Evolutionary conservation across 495 filamentous ascomycete species (phyloP).

Genomic region (Aspergillus heteromorphus): DNA sequence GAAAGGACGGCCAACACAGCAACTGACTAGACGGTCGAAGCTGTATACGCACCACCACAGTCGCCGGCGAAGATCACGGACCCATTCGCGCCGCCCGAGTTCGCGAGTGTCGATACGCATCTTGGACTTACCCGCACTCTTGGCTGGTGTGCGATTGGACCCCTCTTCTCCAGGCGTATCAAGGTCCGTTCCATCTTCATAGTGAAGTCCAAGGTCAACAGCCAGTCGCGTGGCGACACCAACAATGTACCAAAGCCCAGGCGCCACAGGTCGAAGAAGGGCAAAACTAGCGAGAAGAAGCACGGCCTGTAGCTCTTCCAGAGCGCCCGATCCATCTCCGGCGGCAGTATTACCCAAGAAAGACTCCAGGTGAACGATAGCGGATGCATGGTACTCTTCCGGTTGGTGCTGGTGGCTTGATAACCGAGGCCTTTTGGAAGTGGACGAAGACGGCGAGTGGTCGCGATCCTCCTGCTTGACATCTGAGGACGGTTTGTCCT

Average conservation of each 20-base stretch:
- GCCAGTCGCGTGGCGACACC: constrained; percentile 86
- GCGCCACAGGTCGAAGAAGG: constrained; percentile 81
- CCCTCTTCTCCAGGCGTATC: constrained; percentile 39
- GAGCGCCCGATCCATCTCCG: constrained; percentile 62
- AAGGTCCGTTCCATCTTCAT: constrained; percentile 78
- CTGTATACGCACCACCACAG: constrained; percentile 98
- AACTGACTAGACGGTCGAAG: constrained; percentile 84
- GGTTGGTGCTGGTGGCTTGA: constrained; percentile 72
- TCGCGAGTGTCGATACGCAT: constrained; percentile 48
- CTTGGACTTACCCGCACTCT: constrained; percentile 21
- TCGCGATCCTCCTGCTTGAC: constrained; percentile 30
- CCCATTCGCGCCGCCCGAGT: constrained; percentile 75
- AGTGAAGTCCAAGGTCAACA: constrained; percentile 88
- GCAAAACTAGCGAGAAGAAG: constrained; percentile 88
- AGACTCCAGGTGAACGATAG: constrained; percentile 83
- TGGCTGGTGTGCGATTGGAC: constrained; percentile 12
- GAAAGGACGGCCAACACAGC: constrained; percentile 88
- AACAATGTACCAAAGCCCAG: constrained; percentile 94
- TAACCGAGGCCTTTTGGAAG: constrained; percentile 45
- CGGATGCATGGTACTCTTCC: constrained; percentile 93
- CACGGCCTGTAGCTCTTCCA: constrained; percentile 91
- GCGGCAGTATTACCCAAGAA: constrained; percentile 66
- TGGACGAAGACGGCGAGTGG: constrained; percentile 28
- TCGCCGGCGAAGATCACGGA: constrained; percentile 77
- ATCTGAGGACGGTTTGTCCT: constrained; percentile 47